Base-by-base conservation (phyloP, 2,329 filamentous ascomycete species). In the Zasmidium cellare region DNA sequence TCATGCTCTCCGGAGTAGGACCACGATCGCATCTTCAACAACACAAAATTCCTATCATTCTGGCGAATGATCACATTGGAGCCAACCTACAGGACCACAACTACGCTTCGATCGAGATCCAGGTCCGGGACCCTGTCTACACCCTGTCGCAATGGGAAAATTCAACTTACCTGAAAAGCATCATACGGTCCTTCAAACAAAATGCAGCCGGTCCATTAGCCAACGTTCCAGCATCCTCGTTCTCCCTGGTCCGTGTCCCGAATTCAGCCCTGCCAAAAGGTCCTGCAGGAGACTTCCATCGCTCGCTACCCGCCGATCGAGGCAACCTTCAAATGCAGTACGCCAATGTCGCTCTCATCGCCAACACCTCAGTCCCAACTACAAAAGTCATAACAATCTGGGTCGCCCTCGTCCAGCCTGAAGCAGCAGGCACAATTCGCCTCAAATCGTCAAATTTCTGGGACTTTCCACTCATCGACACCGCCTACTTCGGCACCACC, bases 1-100 rank as follows among this genome's bases (percentile, higher is more conserved):
- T 89, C 12, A 84, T 86, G 74, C 79, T 88, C 1, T 83, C 78
- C 47, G 86, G 86, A n/a, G 79, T 89, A 35, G 86, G 86, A 0
- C 84, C 84, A 0, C 66, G 72, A 11, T 67, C 73, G 0, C 80
- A 85, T 61, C 77, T 89, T 2, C 59, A 76, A 18, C 74, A 76
- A 54, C 78, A 82, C 65, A 72, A 75, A n/a, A 87, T 88, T 61
- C 67, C 77, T 1, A 72, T 82, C 0, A 62, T 86, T 50, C 76
- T 78, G 61, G 80, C 86, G 65, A 78, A 85, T 38, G 80, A 82
- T 9, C 83, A 83, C 48, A 83, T 86, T 12, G 84, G 84, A 55
- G 81, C 84, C 72, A 86, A 86, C 70, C 76, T 86, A 1, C 76
- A 63, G 68, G 6, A 70, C 65, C n/a, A 71, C 72, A 59, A 62